These are phyloP conservation scores for Cryptomeria japonica DNA, from an alignment of 75 land plant genomes.

Conservation along the genomic window DNA sequence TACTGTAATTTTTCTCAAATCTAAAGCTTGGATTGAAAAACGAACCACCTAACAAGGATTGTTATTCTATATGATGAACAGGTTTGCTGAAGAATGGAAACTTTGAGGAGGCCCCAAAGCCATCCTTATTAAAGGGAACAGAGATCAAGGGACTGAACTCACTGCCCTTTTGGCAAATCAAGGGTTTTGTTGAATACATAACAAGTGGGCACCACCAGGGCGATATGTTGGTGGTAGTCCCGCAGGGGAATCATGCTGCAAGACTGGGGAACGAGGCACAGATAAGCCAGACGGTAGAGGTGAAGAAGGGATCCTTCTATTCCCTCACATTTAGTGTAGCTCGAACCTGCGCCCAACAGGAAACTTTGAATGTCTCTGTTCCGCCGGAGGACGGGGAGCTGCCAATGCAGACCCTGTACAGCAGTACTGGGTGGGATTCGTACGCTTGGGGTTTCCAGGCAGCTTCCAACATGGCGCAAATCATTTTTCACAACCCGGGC, in stretches of 20 bases:
- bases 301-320: background rate
- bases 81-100: conserved; percentile 28
- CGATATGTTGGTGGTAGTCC: conserved; percentile 32
- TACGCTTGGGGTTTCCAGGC: conserved; percentile 59
- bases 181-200: conserved; percentile 34
- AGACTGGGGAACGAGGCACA: conserved; percentile 28
- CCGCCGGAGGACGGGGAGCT: conserved; percentile 45
- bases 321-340: conserved; percentile 21
- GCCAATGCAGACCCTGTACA: conserved; percentile 67
- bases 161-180: conserved; percentile 22
- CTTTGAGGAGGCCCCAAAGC: conserved; percentile 23
- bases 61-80: background rate
- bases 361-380: background rate
- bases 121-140: conserved; percentile 23
- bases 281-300: conserved; percentile 14
- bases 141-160: conserved; percentile 4
- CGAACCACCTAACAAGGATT: too few relatives aligned
- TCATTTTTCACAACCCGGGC: conserved; percentile 60
- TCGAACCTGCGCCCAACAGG: conserved; percentile 23
- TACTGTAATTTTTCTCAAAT: too few relatives aligned
- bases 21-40: too few relatives aligned
- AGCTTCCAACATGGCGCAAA: conserved; percentile 10
- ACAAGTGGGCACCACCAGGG: conserved; percentile 22
- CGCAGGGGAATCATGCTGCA: conserved; percentile 18
- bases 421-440: conserved; percentile 56